Evolutionary conservation across 2,329 filamentous ascomycete species (phyloP).

Genomic region (Cytospora leucostoma): DNA sequence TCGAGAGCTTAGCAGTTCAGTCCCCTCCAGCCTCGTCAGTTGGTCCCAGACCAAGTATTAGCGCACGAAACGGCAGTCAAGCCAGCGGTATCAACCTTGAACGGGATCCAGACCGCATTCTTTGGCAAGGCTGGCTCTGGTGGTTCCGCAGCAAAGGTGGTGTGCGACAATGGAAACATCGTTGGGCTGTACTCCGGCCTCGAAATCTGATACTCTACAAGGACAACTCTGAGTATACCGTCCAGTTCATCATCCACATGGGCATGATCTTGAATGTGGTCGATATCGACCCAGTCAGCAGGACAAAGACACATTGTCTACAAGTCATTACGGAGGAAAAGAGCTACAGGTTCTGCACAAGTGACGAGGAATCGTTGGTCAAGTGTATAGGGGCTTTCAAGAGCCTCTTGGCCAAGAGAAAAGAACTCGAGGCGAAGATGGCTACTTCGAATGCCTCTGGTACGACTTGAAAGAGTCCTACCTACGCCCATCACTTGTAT

Average conservation of each 20-base stretch:
- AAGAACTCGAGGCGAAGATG: constrained; percentile 59
- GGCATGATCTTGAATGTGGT: constrained; percentile 83
- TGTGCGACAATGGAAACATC: constrained; percentile 88
- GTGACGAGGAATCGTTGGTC: constrained; percentile 78
- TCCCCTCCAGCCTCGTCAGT: constrained; percentile 37
- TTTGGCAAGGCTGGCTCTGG: constrained; percentile 90
- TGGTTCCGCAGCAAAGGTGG: constrained; percentile 81
- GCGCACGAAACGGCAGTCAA: constrained; percentile 62
- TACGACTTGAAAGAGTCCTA: constrained; percentile 7
- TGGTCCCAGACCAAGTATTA: constrained; percentile 39
- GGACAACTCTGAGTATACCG: constrained; percentile 86
- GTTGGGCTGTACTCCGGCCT: constrained; percentile 88
- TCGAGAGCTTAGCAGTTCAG: constrained; percentile 51
- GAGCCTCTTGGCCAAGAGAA: constrained; percentile 73
- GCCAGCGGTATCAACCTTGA: constrained; percentile 58
- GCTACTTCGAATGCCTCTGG: constrained; percentile 31
- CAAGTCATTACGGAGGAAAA: constrained; percentile 95
- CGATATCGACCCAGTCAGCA: constrained; percentile 85
- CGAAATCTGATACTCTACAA: constrained; percentile 90
- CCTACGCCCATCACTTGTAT: neutral
- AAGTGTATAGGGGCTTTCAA: constrained; percentile 90
- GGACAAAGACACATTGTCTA: constrained; percentile 81
- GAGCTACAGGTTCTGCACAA: constrained; percentile 73
- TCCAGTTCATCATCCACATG: constrained; percentile 78
- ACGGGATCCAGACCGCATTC: constrained; percentile 79